Base-by-base conservation (phyloP, 2,329 filamentous ascomycete species). In the Botrytis fragariae region DNA sequence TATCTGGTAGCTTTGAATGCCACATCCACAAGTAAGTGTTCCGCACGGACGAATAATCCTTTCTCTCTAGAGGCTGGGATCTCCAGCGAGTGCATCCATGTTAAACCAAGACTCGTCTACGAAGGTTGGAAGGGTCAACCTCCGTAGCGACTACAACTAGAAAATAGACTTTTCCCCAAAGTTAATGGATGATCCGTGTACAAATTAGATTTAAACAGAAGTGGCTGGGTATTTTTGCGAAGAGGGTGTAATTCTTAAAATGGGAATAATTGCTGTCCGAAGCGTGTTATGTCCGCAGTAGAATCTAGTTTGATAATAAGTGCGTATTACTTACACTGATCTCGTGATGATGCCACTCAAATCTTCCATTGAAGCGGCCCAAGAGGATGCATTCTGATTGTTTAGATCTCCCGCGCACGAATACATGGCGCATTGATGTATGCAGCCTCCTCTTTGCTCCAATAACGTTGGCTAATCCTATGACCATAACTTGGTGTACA, bases 31-130 rank as follows among this genome's bases (percentile, higher is more conserved):
- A 20, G 25, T 37, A 57, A 57, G 14, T 29, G n/a, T 57, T 10
- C 7, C 63, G 45, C 63, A 67, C 22, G 25, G 63, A 67, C 44
- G 45, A 51, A 67, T 39, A 51, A 51, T 67, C 63, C 22, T n/a
- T 16, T 25, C 32, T 8, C 9, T 25, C 2, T n/a, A 1, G 14
- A 37, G 57, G 25, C 35, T 22, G 37, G 48, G 37, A 68, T 32
- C 64, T 57, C 32, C 35, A 32, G 3, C 3, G n/a, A 14, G 7
- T 14, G n/a, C 6, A 57, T 32, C 35, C n/a, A n/a, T 32, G 45
- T 16, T 42, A n/a, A 16, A 57, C n/a, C 51, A 57, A 57, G 1
- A 32, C 18, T 32, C n/a, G 62, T 22, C 22, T 8, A 48, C 32
- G 44, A 35, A 45, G 18, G 9, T 20, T 45, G 3, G 39, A 35